Percentiles rank a stretch among this genome's conserved stretches.
Conservation (phyloP, 2,329 filamentous ascomycete species). For the Phialemoniopsis sp. region DNA sequence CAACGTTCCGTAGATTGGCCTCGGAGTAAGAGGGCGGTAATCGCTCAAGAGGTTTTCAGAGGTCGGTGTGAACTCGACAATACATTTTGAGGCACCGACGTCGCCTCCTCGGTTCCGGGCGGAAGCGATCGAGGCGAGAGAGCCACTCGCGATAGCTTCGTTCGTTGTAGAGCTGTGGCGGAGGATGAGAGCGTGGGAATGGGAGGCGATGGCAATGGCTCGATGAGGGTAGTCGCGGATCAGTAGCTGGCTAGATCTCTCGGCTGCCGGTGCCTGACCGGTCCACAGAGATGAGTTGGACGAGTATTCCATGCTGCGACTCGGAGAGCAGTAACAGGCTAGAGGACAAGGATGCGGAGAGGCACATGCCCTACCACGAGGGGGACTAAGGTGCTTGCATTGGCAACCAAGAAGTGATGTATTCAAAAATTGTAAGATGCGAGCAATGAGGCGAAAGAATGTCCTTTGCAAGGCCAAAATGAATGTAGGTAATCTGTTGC, state of each 20-base stretch:
- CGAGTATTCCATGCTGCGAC: conserved; percentile 42
- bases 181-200: conserved; percentile 78
- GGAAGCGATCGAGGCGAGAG: conserved; percentile 47
- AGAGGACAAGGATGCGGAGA: neutral
- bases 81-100: conserved; percentile 60
- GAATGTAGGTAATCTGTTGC: too few species aligned
- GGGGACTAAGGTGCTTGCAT: too few species aligned
- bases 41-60: conserved; percentile 65
- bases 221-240: conserved; percentile 84
- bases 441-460: too few species aligned
- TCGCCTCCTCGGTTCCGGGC: conserved; percentile 35
- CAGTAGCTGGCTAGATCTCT: conserved; percentile 71
- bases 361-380: conserved; percentile 1
- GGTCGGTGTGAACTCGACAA: conserved; percentile 77
- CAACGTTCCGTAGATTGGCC: conserved; percentile 78
- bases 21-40: conserved; percentile 70
- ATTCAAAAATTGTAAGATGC: too few species aligned
- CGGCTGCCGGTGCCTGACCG: conserved; percentile 42
- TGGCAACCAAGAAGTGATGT: too few species aligned
- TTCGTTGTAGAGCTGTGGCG: conserved; percentile 67
- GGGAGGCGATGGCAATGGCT: conserved; percentile 79
- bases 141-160: conserved; percentile 55
- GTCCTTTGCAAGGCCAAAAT: too few species aligned
- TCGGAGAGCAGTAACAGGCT: conserved; percentile 1
- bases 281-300: conserved; percentile 33